phyloP scores from a whole-genome alignment of 169 alveolate genomes.

The Eimeria tenella region DNA sequence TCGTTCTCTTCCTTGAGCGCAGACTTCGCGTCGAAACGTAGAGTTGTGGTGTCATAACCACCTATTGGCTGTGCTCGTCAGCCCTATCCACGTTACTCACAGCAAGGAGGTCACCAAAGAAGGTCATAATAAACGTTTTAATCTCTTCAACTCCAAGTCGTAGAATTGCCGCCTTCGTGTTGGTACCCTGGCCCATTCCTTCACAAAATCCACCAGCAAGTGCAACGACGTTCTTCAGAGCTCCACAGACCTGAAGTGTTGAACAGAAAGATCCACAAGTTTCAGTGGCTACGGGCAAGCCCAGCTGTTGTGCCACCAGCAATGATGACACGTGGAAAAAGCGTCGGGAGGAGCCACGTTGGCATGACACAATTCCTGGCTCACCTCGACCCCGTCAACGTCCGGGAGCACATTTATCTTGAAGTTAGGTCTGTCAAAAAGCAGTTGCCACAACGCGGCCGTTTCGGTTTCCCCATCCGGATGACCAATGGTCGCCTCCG shows the following conservation, averaged over 20 bases:
- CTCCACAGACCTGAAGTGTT: slow-evolving; percentile 89
- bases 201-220: slow-evolving; percentile 96
- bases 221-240: slow-evolving; percentile 95
- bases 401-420: slow-evolving; percentile 92
- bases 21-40: too few relatives aligned
- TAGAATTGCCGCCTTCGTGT: slow-evolving; percentile 96
- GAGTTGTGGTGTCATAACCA: neutral
- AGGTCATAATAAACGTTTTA: slow-evolving; percentile 85
- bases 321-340: neutral
- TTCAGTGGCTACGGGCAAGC: neutral
- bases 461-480: slow-evolving; percentile 86
- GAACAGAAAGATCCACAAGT: neutral
- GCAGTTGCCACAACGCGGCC: slow-evolving; percentile 82
- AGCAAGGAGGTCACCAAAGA: slow-evolving; percentile 85
- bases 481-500: slow-evolving; percentile 96
- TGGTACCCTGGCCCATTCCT: slow-evolving; percentile 94
- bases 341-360: neutral
- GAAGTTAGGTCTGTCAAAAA: slow-evolving; percentile 94
- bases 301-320: neutral
- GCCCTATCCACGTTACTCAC: slow-evolving; percentile 22
- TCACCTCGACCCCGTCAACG: slow-evolving; percentile 93
- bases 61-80: neutral
- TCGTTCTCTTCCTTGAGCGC: too few relatives aligned
- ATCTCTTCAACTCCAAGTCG: slow-evolving; percentile 94
- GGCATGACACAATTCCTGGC: neutral